Evolutionary conservation across 2,329 filamentous ascomycete species (phyloP).

Genomic region (Aurifilum marmelostoma): DNA sequence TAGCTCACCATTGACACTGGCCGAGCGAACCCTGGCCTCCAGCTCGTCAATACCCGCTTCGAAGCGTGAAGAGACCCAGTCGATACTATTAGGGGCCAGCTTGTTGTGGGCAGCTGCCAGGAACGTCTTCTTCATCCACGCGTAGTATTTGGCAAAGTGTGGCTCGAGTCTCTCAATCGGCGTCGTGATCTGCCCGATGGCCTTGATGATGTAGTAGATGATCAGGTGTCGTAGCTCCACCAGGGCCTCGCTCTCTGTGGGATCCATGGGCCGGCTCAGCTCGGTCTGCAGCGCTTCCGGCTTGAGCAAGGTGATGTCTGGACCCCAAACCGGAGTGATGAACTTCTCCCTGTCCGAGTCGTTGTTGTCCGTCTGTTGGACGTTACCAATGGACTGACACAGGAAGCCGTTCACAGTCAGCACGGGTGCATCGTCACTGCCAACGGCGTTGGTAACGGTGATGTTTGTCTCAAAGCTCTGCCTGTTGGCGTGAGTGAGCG

Average conservation of each 20-base stretch:
- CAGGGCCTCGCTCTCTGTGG: neutral
- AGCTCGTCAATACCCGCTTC: conserved; percentile 3
- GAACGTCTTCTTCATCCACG: conserved; percentile 13
- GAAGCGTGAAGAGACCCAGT: conserved; percentile 12
- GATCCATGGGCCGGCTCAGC: neutral
- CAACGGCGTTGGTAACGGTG: neutral
- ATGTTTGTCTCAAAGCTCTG: conserved; percentile 9
- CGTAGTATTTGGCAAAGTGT: conserved; percentile 5
- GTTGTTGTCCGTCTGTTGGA: neutral
- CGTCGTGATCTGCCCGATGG: neutral
- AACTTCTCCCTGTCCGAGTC: neutral
- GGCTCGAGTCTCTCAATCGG: neutral
- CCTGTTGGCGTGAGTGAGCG: neutral
- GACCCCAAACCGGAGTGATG: conserved; percentile 1
- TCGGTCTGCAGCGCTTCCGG: neutral
- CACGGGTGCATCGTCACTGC: neutral
- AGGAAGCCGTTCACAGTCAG: neutral
- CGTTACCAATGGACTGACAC: conserved; percentile 5
- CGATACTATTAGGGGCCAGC: conserved; percentile 4
- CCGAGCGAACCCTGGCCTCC: conserved; percentile 26
- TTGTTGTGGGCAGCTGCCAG: conserved; percentile 8
- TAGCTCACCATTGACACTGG: conserved; percentile 37
- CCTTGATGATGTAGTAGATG: conserved; percentile 25
- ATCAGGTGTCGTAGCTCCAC: conserved; percentile 13
- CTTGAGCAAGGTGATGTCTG: conserved; percentile 1